phyloP scores from a whole-genome alignment of 2,329 filamentous ascomycete genomes.

The Trichophyton verrucosum region DNA sequence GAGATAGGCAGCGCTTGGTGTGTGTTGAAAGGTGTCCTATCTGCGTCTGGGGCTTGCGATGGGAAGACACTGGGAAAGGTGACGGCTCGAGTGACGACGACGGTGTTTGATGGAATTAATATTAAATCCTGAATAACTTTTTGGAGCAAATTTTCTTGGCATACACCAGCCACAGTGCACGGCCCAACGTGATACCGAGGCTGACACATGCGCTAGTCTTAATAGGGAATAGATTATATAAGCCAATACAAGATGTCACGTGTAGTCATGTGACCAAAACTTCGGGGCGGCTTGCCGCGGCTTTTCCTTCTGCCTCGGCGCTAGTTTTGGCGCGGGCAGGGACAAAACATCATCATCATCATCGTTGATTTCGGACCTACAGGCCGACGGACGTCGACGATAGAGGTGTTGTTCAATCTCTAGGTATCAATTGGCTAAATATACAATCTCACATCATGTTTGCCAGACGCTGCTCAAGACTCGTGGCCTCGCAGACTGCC shows the following conservation, averaged over 20 bases:
- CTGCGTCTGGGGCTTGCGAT: neutral
- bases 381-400: too few relatives aligned
- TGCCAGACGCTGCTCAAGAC: constrained; percentile 43
- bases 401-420: neutral
- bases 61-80: neutral
- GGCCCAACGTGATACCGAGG: neutral
- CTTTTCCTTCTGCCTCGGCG: neutral
- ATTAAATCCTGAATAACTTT: neutral
- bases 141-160: neutral
- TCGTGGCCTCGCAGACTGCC: constrained; percentile 44
- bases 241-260: neutral
- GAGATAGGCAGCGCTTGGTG: neutral
- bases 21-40: neutral
- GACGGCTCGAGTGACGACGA: neutral
- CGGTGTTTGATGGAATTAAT: neutral
- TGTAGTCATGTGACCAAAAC: neutral
- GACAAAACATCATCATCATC: neutral
- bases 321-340: neutral
- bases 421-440: neutral
- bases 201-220: neutral
- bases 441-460: constrained; percentile 24
- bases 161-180: neutral
- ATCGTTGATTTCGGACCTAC: neutral
- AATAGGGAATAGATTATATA: neutral
- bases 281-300: neutral